Base-by-base conservation (phyloP, 106 monocot species). In the Apostasia shenzhenica region DNA sequence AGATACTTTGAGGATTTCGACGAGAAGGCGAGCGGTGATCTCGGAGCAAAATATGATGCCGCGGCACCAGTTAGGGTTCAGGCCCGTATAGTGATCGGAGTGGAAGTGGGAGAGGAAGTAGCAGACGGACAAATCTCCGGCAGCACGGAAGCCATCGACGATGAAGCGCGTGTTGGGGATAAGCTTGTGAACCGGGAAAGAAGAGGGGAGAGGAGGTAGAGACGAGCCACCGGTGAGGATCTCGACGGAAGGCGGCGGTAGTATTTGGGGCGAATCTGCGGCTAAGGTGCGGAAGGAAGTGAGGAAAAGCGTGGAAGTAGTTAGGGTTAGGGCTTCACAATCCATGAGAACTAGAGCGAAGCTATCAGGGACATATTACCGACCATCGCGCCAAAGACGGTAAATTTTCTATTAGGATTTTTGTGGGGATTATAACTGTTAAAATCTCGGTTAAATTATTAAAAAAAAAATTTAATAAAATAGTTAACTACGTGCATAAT, bases 41-140 rank as follows among this genome's bases (percentile, higher is more conserved):
- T 81, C 77, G 62, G 97, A 92, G 83, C 92, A 97, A 51, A 79
- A 97, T 66, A 92, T 68, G 48, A 97, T 56, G 50, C 97, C 97
- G 2, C 70, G 66, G 70, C 70, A 78, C 97, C 97, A 97, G 13
- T 55, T 59, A 14, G 86, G 72, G 63, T 45, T 56, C 13, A 97
- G 78, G 37, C 97, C 92, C 7, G 76, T 50, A 81, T 89, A 97
- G 75, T 97, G 97, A 65, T 97, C 97, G 53, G 92, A 86, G 69
- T 97, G 97, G 82, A 89, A 97, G 68, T 92, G 97, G 66, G 97
- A 83, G 45, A 97, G 84, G 70, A 97, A 97, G 87, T 97, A 97
- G 48, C 89, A 89, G 63, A 85, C 77, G 41, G 97, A 92, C 79
- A 89, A 87, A 61, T 86, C 86, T 5, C 84, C 97, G 63, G 84